Conservation (phyloP, 2,329 filamentous ascomycete species). For the Pyricularia sp. region DNA sequence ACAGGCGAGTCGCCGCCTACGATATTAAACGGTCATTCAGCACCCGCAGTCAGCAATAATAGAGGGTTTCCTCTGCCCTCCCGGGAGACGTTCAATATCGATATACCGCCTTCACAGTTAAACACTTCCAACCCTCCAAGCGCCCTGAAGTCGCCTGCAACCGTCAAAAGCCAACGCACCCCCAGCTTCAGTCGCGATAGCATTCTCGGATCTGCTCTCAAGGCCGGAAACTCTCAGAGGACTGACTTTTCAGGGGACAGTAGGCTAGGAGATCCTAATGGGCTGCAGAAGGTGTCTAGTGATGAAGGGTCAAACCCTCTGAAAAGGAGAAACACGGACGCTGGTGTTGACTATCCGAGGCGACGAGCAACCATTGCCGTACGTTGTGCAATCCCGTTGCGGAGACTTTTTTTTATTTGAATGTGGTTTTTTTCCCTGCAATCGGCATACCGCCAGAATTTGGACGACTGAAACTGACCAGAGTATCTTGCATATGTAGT, state of each 20-base stretch:
- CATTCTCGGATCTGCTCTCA: slow-evolving; percentile 43
- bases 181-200: slow-evolving; percentile 44
- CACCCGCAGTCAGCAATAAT: slow-evolving; percentile 24
- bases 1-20: slow-evolving; percentile 43
- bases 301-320: slow-evolving; percentile 49
- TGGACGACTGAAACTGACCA: slow-evolving; percentile 1
- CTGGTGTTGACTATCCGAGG: slow-evolving; percentile 53
- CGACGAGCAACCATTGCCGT: slow-evolving; percentile 58
- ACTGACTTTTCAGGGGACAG: slow-evolving; percentile 27
- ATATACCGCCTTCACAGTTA: slow-evolving; percentile 36
- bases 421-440: background rate
- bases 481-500: slow-evolving; percentile 35
- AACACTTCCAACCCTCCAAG: slow-evolving; percentile 28
- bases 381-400: slow-evolving; percentile 22
- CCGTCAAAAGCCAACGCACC: slow-evolving; percentile 36
- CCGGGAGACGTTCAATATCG: slow-evolving; percentile 37
- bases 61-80: slow-evolving; percentile 35
- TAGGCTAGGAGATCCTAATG: slow-evolving; percentile 30
- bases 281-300: slow-evolving; percentile 34
- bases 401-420: background rate
- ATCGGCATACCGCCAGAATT: background rate
- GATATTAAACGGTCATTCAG: slow-evolving; percentile 11
- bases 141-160: slow-evolving; percentile 41
- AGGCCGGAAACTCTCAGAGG: slow-evolving; percentile 46
- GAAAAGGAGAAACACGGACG: slow-evolving; percentile 54